phyloP scores from a whole-genome alignment of 192 early-diverging fungal species.

The Geranomyces michiganensis region DNA sequence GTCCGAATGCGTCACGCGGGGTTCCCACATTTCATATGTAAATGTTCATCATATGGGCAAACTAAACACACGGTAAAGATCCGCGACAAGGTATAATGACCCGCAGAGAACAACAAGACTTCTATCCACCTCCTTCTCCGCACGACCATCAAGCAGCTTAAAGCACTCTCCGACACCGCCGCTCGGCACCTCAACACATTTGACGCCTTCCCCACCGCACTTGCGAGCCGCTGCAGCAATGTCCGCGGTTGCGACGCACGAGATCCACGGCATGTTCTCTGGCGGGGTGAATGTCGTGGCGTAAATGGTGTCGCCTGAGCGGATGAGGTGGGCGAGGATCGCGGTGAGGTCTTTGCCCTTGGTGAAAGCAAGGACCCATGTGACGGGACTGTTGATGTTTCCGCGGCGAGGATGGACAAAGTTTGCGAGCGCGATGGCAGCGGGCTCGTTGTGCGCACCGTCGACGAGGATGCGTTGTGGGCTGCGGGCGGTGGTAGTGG shows the following conservation, averaged over 20 bases:
- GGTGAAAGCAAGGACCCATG: conserved; percentile 81
- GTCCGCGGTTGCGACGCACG: conserved; percentile 51
- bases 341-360: conserved; percentile 65
- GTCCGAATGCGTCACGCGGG: too few species aligned
- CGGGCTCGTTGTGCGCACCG: conserved; percentile 88
- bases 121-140: conserved; percentile 20
- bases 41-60: background rate
- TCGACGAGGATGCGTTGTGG: conserved; percentile 71
- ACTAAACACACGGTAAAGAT: conserved; percentile 50
- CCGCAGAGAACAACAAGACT: conserved; percentile 77
- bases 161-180: conserved; percentile 18
- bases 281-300: conserved; percentile 75
- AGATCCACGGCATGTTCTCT: conserved; percentile 88
- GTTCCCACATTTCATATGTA: too few species aligned
- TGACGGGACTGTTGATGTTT: conserved; percentile 32
- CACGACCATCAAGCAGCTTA: background rate
- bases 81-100: conserved; percentile 84
- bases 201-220: conserved; percentile 33
- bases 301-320: conserved; percentile 63
- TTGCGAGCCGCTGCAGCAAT: conserved; percentile 42
- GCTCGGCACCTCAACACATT: conserved; percentile 15
- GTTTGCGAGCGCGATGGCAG: conserved; percentile 62
- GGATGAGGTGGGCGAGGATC: conserved; percentile 64
- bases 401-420: conserved; percentile 59
- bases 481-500: background rate